Base-by-base conservation (phyloP, 139 green algal genomes). In the Chlorella sorokiniana region DNA sequence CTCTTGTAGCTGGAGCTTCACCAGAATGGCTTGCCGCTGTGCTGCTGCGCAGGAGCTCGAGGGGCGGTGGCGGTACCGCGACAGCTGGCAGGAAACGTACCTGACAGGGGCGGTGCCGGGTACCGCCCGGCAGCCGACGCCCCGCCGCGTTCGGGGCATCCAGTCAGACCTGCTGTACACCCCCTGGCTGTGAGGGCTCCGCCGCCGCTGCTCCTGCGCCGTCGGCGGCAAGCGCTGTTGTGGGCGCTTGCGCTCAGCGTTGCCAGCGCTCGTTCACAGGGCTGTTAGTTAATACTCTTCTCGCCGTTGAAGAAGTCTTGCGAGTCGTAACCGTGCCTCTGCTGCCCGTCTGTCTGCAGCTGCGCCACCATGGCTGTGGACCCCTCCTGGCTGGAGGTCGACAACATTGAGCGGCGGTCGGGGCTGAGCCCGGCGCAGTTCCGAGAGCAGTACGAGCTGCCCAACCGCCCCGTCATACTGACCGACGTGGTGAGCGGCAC, bases 121-220 rank as follows among this genome's bases (percentile, higher is more conserved):
- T 69, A 63, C 20, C 4, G 0, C 4, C 27, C 44, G 33, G 54
- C 14, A 16, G 33, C 20, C 71, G 79, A 51, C 16, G 37, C 27
- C 72, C 22, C 72, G 85, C 4, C 45, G 45, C 3, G 70, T 89
- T 7, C 11, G 27, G 8, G 85, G 87, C 27, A 77, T 96, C 37
- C 93, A 90, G 83, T 92, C 86, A 23, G 95, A 98, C 84, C 72
- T 97, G 56, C 86, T 99, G 48, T 96, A 98, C 88, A 93, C 96
- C 78, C 85, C 94, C 23, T 98, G 92, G 91, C 88, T 93, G 54
- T 98, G 51, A 56, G 67, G 35, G 9, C 2, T 72, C 11, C 11
- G 88, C 8, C 81, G 88, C 31, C 45, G 96, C 35, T 69, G 85
- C 23, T 61, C 45, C 0, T 81, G 89, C 10, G 98, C 95, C 94